Percentiles rank a stretch among this genome's conserved stretches.
These are phyloP conservation scores for Tarenaya hassleriana DNA, from an alignment of 345 rosid species.

Conservation along the genomic window DNA sequence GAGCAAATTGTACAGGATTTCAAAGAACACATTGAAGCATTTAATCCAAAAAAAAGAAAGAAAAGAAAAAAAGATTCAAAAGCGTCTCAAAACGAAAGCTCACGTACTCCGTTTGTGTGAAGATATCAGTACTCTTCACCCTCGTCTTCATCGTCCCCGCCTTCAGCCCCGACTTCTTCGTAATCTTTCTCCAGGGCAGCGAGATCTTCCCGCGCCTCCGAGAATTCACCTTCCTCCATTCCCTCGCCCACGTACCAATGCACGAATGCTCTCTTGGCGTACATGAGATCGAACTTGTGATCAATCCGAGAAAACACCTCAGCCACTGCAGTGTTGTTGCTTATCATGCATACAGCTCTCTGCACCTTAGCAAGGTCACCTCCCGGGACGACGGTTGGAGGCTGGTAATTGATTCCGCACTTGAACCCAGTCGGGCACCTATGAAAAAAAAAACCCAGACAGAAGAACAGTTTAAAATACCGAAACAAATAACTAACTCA, in stretches of 20 bases:
- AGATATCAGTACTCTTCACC: constrained; percentile 29
- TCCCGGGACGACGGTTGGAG: constrained; percentile 49
- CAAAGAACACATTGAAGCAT: too few relatives aligned
- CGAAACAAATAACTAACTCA: neutral
- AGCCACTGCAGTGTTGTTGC: constrained; percentile 67
- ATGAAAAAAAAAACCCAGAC: neutral
- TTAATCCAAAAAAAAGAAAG: too few relatives aligned
- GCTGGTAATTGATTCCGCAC: constrained; percentile 52
- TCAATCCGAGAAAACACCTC: constrained; percentile 61
- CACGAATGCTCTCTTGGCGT: constrained; percentile 58
- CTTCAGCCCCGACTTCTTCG: constrained; percentile 64
- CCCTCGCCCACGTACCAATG: constrained; percentile 75
- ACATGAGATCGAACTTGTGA: constrained; percentile 68
- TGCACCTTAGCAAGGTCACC: constrained; percentile 58
- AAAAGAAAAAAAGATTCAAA: neutral
- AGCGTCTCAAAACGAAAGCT: neutral
- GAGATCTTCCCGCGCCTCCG: constrained; percentile 62
- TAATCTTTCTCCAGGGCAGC: constrained; percentile 32
- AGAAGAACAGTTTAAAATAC: neutral
- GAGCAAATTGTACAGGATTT: neutral
- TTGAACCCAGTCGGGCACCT: constrained; percentile 73
- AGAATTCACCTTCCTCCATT: constrained; percentile 73
- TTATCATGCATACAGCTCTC: constrained; percentile 67
- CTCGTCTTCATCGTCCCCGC: constrained; percentile 51
- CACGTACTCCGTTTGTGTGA: neutral